A percentile compares a stretch with the other conserved stretches of the same genome.
Evolutionary conservation across 2,329 filamentous ascomycete species (phyloP).

Genomic region (Boeremia exigua): DNA sequence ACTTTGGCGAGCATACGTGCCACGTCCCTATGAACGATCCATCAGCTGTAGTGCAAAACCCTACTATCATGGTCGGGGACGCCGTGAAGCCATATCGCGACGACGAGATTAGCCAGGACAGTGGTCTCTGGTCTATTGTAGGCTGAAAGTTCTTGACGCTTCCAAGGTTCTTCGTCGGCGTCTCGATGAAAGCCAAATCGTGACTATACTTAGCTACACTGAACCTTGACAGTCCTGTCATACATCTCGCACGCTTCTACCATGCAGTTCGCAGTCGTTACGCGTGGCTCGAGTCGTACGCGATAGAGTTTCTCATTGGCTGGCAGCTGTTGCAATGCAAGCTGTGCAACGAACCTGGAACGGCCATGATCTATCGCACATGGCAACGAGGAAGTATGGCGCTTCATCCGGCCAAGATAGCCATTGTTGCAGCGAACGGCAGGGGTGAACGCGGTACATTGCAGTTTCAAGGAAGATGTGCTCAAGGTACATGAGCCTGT

Average conservation of each 20-base stretch:
- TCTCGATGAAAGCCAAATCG: conserved; percentile 1
- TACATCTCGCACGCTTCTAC: conserved; percentile 19
- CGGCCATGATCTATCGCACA: conserved; percentile 28
- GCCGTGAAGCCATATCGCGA: conserved; percentile 39
- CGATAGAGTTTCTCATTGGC: conserved; percentile 33
- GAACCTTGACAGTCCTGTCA: conserved; percentile 10
- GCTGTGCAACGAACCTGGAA: conserved; percentile 28
- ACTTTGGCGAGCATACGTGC: conserved; percentile 81
- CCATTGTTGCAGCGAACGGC: conserved; percentile 29
- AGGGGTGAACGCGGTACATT: conserved; percentile 43
- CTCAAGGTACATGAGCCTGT: conserved; percentile 34
- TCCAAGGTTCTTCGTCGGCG: not conserved
- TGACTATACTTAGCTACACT: conserved; percentile 13
- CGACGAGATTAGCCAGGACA: conserved; percentile 36
- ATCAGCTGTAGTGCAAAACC: conserved; percentile 38
- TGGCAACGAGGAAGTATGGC: conserved; percentile 27
- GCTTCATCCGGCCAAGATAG: conserved; percentile 30
- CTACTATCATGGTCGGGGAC: conserved; percentile 49
- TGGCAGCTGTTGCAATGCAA: conserved; percentile 10
- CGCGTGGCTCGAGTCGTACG: conserved; percentile 37
- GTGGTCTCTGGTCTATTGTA: conserved; percentile 33
- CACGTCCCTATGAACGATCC: conserved; percentile 42
- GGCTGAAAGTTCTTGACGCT: conserved; percentile 21
- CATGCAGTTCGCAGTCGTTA: conserved; percentile 30
- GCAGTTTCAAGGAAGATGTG: conserved; percentile 36